Conservation (phyloP, 257 asterid species). For the Solanum chilense region DNA sequence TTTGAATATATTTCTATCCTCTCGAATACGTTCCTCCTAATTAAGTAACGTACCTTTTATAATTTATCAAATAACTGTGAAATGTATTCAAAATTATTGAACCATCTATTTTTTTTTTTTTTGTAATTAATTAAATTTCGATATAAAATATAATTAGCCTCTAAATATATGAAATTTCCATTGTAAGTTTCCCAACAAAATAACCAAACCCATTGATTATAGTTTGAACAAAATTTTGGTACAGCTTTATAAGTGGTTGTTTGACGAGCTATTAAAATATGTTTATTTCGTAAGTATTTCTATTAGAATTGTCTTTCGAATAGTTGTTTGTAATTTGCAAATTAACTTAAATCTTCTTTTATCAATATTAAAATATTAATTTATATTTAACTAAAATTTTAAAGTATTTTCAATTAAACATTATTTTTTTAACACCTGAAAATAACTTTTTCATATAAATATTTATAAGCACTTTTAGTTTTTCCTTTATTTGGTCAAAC, state of each 20-base stretch:
- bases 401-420: background rate
- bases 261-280: background rate
- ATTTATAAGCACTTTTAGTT: background rate
- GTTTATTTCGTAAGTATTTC: too few species aligned
- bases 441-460: background rate
- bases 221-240: background rate
- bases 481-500: background rate
- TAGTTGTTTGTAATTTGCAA: background rate
- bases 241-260: background rate
- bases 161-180: too few species aligned
- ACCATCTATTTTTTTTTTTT: too few species aligned
- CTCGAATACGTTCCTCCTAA: background rate
- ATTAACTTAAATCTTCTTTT: background rate
- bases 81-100: too few species aligned
- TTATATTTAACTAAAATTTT: background rate
- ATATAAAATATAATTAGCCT: too few species aligned
- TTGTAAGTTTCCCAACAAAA: background rate
- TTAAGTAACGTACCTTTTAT: background rate
- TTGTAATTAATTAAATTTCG: too few species aligned
- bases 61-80: background rate
- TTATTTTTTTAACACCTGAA: background rate
- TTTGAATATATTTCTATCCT: background rate
- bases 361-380: too few species aligned
- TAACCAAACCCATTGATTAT: background rate
- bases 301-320: background rate